Conservation (phyloP, 2,329 filamentous ascomycete species). For the Blumeria hordei region DNA sequence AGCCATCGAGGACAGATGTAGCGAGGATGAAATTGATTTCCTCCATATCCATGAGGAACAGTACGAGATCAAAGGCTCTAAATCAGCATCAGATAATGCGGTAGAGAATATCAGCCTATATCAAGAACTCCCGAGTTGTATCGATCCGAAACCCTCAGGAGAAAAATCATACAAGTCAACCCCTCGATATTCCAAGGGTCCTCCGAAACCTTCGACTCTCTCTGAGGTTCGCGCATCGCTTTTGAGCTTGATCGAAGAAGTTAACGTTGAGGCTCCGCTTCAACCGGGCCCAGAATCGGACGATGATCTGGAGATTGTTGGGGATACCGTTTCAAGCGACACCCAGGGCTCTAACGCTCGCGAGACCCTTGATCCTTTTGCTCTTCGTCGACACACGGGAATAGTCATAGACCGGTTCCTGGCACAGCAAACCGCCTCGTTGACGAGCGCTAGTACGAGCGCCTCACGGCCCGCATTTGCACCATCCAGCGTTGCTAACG, state of each 20-base stretch:
- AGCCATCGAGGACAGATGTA: constrained; percentile 63
- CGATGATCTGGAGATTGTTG: constrained; percentile 26
- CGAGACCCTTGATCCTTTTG: constrained; percentile 14
- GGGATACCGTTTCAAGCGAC: constrained; percentile 16
- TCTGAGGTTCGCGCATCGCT: constrained; percentile 65
- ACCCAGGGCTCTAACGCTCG: constrained; percentile 9
- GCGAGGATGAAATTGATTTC: constrained; percentile 56
- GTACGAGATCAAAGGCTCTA: constrained; percentile 17
- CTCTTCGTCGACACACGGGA: constrained; percentile 17
- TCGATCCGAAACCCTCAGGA: constrained; percentile 16
- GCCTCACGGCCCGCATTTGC: constrained; percentile 30
- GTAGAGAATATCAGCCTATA: constrained; percentile 22
- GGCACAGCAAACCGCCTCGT: constrained; percentile 34
- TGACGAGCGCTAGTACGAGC: constrained; percentile 13
- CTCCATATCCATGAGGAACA: constrained; percentile 27
- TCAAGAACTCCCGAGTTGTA: constrained; percentile 5
- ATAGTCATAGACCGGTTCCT: constrained; percentile 48
- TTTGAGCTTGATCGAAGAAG: constrained; percentile 59
- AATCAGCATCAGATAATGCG: constrained; percentile 15
- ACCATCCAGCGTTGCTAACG: constrained; percentile 17
- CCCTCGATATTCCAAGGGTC: constrained; percentile 34
- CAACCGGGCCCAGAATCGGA: constrained; percentile 29
- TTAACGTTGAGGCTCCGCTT: constrained; percentile 22
- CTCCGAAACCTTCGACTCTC: constrained; percentile 47
- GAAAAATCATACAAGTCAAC: constrained; percentile 28